Percentiles rank a stretch among this genome's conserved stretches.
phyloP scores from a whole-genome alignment of 2,329 filamentous ascomycete species.

The Talaromyces islandicus region DNA sequence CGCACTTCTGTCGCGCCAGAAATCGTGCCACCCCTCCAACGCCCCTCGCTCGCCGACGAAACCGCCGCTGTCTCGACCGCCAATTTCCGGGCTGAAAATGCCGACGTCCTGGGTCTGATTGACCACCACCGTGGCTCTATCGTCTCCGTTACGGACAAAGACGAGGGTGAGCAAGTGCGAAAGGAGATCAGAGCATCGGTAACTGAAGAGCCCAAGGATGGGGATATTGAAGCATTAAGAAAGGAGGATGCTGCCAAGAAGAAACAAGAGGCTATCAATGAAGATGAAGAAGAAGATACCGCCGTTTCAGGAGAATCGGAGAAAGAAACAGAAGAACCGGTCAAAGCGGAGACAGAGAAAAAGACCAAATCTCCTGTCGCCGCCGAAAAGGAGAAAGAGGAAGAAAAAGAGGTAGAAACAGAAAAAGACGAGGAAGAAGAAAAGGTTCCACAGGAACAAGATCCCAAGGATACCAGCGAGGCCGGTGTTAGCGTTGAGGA shows the following conservation, averaged over 20 bases:
- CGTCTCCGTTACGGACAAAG: slow-evolving; percentile 26
- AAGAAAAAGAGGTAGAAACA: neutral
- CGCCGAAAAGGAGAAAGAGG: neutral
- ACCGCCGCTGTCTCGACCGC: slow-evolving; percentile 31
- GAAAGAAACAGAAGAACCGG: slow-evolving; percentile 10
- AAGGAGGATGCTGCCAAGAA: slow-evolving; percentile 20
- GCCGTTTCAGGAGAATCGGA: slow-evolving; percentile 16
- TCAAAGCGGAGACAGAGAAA: slow-evolving; percentile 8
- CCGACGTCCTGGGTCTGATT: slow-evolving; percentile 29
- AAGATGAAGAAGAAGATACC: slow-evolving; percentile 18
- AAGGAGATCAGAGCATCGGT: slow-evolving; percentile 34
- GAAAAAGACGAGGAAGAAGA: neutral
- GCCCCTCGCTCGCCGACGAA: slow-evolving; percentile 30
- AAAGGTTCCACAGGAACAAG: slow-evolving; percentile 15
- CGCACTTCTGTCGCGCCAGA: slow-evolving; percentile 27
- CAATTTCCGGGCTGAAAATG: slow-evolving; percentile 33
- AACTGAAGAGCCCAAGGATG: slow-evolving; percentile 18
- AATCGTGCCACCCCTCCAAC: slow-evolving; percentile 17
- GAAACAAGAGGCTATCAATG: slow-evolving; percentile 13
- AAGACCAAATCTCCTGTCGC: neutral
- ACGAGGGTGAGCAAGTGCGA: slow-evolving; percentile 29
- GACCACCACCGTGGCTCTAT: slow-evolving; percentile 33
- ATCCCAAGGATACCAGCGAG: slow-evolving; percentile 17
- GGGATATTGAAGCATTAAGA: slow-evolving; percentile 24
- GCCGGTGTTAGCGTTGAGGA: slow-evolving; percentile 20